Conservation (phyloP, 495 filamentous ascomycete genomes). For the Hypoxylon perforatum region DNA sequence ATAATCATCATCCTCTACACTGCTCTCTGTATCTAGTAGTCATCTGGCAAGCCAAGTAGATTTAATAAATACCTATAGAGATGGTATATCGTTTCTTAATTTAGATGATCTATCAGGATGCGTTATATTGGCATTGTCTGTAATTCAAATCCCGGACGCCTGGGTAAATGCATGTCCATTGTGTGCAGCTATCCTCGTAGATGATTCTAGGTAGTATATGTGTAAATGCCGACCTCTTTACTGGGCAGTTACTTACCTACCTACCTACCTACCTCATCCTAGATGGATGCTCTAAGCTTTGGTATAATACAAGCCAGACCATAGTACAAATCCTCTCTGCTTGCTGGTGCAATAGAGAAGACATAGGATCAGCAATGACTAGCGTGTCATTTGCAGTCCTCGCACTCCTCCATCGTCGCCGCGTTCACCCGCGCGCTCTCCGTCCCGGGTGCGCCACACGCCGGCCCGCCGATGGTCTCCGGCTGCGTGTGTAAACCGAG, state of each 20-base stretch:
- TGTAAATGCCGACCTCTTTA: too few relatives aligned
- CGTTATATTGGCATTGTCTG: too few relatives aligned
- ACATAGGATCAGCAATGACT: background rate
- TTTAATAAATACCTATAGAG: too few relatives aligned
- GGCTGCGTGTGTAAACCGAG: conserved; percentile 27
- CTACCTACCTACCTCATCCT: background rate
- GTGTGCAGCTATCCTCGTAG: background rate
- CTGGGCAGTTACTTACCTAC: background rate
- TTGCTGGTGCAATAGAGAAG: background rate
- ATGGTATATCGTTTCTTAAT: too few relatives aligned
- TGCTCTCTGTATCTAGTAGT: too few relatives aligned
- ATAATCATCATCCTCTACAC: too few relatives aligned
- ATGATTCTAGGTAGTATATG: background rate
- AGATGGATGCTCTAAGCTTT: background rate
- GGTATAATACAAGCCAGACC: background rate
- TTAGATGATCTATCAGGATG: too few relatives aligned
- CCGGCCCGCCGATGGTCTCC: conserved; percentile 21
- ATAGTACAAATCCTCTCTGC: too few relatives aligned
- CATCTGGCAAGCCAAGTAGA: too few relatives aligned
- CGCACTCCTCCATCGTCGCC: conserved; percentile 26
- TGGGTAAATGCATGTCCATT: background rate
- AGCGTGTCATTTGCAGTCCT: conserved; percentile 37
- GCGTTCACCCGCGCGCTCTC: conserved; percentile 26
- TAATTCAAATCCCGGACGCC: too few relatives aligned
- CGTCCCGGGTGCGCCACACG: conserved; percentile 14